Evolutionary conservation across 2,329 filamentous ascomycete species (phyloP).

Genomic region (Monilinia fructicola): DNA sequence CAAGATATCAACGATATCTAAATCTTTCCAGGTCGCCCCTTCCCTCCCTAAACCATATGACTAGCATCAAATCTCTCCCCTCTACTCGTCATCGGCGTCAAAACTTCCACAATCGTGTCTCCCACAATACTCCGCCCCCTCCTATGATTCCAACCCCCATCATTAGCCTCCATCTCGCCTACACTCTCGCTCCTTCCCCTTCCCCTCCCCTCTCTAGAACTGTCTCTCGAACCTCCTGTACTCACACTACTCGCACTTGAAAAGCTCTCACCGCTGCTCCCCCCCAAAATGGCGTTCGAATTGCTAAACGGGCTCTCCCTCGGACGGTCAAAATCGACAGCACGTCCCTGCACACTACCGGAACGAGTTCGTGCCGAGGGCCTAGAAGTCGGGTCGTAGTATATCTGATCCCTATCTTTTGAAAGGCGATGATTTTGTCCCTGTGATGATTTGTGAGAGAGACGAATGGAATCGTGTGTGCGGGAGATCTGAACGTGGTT

Average conservation of each 20-base stretch:
- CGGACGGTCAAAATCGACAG: conserved; percentile 15
- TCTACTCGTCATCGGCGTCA: neutral
- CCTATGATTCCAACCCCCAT: neutral
- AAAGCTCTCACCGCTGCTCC: neutral
- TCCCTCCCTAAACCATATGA: neutral
- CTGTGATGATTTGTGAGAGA: neutral
- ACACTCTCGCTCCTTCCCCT: neutral
- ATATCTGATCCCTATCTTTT: conserved; percentile 10
- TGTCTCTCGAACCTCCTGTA: neutral
- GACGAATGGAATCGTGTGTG: conserved; percentile 18
- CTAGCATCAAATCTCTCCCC: conserved; percentile 5
- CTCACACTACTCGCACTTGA: neutral
- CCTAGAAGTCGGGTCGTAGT: conserved; percentile 10
- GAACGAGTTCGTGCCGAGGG: neutral
- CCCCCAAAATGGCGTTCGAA: neutral
- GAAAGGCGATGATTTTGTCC: neutral
- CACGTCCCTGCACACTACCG: conserved; percentile 3
- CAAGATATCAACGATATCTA: too few species aligned
- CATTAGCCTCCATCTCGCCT: neutral
- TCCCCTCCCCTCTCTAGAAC: neutral
- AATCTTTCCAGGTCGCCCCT: too few species aligned
- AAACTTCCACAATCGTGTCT: neutral
- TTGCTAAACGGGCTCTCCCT: conserved; percentile 19
- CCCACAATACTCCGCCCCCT: neutral
- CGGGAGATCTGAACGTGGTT: conserved; percentile 4